Evolutionary conservation across 2,329 filamentous ascomycete species (phyloP).

Genomic region (Cytospora leucostoma): DNA sequence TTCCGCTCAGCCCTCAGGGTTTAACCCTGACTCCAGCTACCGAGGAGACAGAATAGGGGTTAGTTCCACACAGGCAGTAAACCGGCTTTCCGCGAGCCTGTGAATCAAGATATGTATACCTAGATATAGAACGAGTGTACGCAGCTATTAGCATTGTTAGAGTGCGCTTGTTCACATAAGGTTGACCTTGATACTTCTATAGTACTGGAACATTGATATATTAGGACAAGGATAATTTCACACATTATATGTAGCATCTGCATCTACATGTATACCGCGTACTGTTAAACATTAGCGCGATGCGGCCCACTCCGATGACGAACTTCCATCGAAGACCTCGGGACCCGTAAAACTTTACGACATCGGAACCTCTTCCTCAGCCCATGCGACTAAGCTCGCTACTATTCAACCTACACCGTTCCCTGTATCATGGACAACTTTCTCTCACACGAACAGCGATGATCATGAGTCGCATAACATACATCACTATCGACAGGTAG

Average conservation of each 20-base stretch:
- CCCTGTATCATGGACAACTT: conserved; percentile 3
- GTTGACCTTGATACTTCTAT: no score
- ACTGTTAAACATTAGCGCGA: not conserved
- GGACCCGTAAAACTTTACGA: conserved; percentile 16
- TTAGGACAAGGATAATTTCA: no score
- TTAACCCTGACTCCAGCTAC: not conserved
- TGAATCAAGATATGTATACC: no score
- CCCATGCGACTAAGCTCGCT: not conserved
- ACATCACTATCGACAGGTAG: conserved; percentile 20
- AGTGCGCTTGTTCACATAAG: no score
- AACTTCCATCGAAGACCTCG: not conserved
- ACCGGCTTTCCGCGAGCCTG: no score
- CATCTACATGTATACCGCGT: not conserved
- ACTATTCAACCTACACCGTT: not conserved
- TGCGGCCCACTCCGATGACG: conserved; percentile 15
- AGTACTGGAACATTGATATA: no score
- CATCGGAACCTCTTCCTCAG: conserved; percentile 6
- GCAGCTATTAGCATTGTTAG: no score
- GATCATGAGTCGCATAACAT: conserved; percentile 21
- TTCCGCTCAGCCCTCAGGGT: not conserved
- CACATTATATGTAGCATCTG: no score
- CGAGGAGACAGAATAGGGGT: no score
- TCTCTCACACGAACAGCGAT: conserved; percentile 9
- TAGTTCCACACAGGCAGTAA: no score
- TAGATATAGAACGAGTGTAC: no score